Conservation (phyloP, 2,329 filamentous ascomycete genomes). For the Penicillium capsulatum region DNA sequence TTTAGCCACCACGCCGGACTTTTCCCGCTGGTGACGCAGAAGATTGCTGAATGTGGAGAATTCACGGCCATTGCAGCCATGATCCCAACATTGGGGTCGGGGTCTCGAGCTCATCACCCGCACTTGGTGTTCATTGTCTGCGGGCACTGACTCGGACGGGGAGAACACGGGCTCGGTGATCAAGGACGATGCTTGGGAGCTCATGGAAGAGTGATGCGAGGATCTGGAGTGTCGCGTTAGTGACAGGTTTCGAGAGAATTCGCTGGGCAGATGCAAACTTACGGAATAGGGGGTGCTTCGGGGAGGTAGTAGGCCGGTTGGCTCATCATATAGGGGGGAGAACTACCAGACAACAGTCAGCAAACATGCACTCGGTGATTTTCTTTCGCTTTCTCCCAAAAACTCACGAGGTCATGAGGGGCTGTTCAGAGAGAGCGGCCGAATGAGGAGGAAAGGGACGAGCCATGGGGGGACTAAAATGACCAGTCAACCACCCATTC, state of each 20-base stretch:
- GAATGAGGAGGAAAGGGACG: slow-evolving; percentile 17
- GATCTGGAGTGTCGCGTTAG: slow-evolving; percentile 18
- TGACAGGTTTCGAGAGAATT: background rate
- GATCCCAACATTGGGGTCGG: slow-evolving; percentile 97
- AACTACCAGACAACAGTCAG: slow-evolving; percentile 19
- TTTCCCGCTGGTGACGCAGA: slow-evolving; percentile 86
- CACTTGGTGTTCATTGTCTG: slow-evolving; percentile 49
- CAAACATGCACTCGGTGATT: background rate
- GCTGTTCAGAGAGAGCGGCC: slow-evolving; percentile 10
- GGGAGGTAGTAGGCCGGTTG: slow-evolving; percentile 35
- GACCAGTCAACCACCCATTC: slow-evolving; percentile 1
- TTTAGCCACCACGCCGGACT: slow-evolving; percentile 85
- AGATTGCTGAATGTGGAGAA: slow-evolving; percentile 97
- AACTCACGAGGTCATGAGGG: slow-evolving; percentile 20
- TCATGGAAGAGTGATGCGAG: slow-evolving; percentile 26
- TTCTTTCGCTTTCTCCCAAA: background rate
- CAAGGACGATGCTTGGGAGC: slow-evolving; percentile 25
- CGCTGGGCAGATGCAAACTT: slow-evolving; percentile 8
- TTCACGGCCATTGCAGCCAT: slow-evolving; percentile 90
- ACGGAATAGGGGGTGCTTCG: slow-evolving; percentile 30
- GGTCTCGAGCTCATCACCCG: slow-evolving; percentile 71
- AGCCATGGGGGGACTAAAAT: slow-evolving; percentile 13
- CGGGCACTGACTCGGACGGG: slow-evolving; percentile 23
- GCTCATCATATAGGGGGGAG: slow-evolving; percentile 33
- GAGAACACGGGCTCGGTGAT: slow-evolving; percentile 27